phyloP scores from a whole-genome alignment of 148 eudicot species.

The Spergularia bocconei region DNA sequence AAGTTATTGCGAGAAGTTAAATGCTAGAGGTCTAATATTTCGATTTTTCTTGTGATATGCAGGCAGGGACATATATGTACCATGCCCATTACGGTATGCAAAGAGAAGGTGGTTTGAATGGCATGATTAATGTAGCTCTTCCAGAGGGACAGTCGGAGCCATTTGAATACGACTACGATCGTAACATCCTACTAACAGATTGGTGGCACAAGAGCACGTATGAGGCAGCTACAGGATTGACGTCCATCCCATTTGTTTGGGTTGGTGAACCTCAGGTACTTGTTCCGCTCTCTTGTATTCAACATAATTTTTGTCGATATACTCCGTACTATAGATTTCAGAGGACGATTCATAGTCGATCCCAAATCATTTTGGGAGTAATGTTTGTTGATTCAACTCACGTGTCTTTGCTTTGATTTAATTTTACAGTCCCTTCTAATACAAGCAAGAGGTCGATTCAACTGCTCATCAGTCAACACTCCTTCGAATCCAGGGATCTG shows the following conservation, averaged over 20 bases:
- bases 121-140: conserved; percentile 54
- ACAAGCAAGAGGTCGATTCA: conserved; percentile 70
- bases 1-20: too few relatives aligned
- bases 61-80: conserved; percentile 82
- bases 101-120: conserved; percentile 65
- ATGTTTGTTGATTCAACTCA: too few relatives aligned
- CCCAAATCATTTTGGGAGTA: too few relatives aligned
- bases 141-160: conserved; percentile 60
- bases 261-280: conserved; percentile 88
- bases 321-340: too few relatives aligned
- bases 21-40: neutral
- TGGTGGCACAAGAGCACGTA: conserved; percentile 72
- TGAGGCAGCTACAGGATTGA: conserved; percentile 60
- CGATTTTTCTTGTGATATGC: conserved; percentile 7
- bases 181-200: conserved; percentile 60
- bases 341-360: too few relatives aligned
- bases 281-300: neutral
- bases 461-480: conserved; percentile 40
- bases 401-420: neutral
- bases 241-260: conserved; percentile 67
- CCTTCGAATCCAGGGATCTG: conserved; percentile 33
- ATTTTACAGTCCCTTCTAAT: conserved; percentile 56
- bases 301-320: too few relatives aligned
- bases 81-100: conserved; percentile 91
- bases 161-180: conserved; percentile 58